phyloP scores from a whole-genome alignment of 495 filamentous ascomycete species.

The Aspergillus hancockii region DNA sequence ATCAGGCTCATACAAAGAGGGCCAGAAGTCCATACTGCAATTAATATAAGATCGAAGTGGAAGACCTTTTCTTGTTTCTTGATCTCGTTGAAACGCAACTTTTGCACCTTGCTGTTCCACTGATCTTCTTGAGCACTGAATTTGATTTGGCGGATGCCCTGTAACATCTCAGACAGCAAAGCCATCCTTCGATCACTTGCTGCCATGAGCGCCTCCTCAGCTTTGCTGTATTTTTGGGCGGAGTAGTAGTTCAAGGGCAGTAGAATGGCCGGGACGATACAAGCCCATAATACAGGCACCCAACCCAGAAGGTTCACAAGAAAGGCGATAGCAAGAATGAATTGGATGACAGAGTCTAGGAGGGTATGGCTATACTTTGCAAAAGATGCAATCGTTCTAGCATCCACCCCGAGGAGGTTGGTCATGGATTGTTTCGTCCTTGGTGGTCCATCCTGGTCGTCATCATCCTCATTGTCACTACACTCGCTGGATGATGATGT shows the following conservation, averaged over 20 bases:
- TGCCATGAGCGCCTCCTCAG: slow-evolving; percentile 69
- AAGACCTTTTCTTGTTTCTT: slow-evolving; percentile 58
- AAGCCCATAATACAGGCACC: slow-evolving; percentile 60
- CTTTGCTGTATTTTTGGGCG: slow-evolving; percentile 59
- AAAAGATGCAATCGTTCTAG: slow-evolving; percentile 63
- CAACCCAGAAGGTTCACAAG: slow-evolving; percentile 65
- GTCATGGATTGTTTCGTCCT: slow-evolving; percentile 59
- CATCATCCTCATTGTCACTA: slow-evolving; percentile 6
- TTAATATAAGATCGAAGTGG: slow-evolving; percentile 42
- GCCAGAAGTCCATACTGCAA: slow-evolving; percentile 61
- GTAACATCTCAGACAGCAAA: slow-evolving; percentile 68
- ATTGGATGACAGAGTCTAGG: slow-evolving; percentile 48
- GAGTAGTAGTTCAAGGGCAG: slow-evolving; percentile 64
- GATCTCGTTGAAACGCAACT: slow-evolving; percentile 62
- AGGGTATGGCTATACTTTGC: slow-evolving; percentile 58
- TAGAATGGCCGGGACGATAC: slow-evolving; percentile 57
- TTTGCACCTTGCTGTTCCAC: slow-evolving; percentile 67
- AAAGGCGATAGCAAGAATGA: slow-evolving; percentile 63
- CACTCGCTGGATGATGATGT: neutral
- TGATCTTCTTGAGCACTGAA: slow-evolving; percentile 71
- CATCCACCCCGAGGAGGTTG: slow-evolving; percentile 72
- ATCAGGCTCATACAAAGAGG: slow-evolving; percentile 68
- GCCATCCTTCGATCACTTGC: slow-evolving; percentile 68
- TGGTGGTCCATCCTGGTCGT: neutral
- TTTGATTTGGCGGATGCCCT: slow-evolving; percentile 78